These are phyloP conservation scores for Lentithecium fluviatile DNA, from an alignment of 495 filamentous ascomycete species.

Conservation along the genomic window DNA sequence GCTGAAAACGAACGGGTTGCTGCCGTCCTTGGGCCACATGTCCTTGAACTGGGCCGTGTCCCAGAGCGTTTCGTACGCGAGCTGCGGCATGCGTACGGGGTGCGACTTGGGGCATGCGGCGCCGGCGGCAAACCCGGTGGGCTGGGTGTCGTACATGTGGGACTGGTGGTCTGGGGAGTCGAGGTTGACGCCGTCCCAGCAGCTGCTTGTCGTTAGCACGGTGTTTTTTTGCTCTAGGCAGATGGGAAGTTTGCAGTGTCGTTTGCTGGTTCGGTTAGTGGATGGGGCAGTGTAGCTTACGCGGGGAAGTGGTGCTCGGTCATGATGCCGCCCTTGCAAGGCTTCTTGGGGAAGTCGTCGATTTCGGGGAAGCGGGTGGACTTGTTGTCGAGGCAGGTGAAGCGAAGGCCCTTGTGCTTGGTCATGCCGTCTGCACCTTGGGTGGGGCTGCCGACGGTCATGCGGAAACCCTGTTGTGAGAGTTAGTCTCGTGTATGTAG, in stretches of 20 bases:
- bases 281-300: too few relatives aligned
- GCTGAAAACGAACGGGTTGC: constrained; percentile 18
- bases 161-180: constrained; percentile 26
- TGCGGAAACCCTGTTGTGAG: constrained; percentile 51
- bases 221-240: constrained; percentile 9
- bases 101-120: constrained; percentile 23
- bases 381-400: constrained; percentile 48
- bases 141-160: constrained; percentile 29
- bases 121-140: constrained; percentile 13
- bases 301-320: constrained; percentile 55
- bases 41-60: constrained; percentile 30
- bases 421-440: constrained; percentile 27
- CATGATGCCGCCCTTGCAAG: constrained; percentile 52
- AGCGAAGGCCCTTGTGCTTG: constrained; percentile 48
- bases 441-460: constrained; percentile 52
- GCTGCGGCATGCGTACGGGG: constrained; percentile 29
- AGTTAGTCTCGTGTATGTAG: not conserved
- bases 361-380: constrained; percentile 46
- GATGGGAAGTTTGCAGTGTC: too few relatives aligned
- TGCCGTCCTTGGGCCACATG: constrained; percentile 28
- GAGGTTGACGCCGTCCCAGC: constrained; percentile 34
- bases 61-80: constrained; percentile 32
- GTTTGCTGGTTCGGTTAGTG: too few relatives aligned
- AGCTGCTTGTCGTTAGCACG: constrained; percentile 15
- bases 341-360: constrained; percentile 48